Conservation (phyloP, 208 protist species). For the Spongospora subterranea region DNA sequence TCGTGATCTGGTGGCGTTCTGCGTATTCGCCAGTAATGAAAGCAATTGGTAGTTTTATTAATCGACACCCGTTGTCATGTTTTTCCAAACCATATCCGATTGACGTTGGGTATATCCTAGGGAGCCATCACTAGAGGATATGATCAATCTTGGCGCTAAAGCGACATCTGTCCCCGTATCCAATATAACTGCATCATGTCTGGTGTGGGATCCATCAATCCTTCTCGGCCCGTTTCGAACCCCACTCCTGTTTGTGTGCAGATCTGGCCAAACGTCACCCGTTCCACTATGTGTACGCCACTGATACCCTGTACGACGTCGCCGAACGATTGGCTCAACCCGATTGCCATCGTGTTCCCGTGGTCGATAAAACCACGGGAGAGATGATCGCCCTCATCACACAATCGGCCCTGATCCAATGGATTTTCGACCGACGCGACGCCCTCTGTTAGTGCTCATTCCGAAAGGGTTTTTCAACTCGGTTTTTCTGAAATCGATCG, state of each 20-base stretch:
- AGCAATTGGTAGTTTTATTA: neutral
- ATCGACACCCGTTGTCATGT: too few species aligned
- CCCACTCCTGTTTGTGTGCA: neutral
- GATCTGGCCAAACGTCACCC: slow-evolving; percentile 39
- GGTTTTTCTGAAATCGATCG: too few species aligned
- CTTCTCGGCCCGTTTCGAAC: neutral
- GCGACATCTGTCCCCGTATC: neutral
- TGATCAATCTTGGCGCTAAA: neutral
- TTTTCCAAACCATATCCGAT: neutral
- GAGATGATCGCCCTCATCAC: slow-evolving; percentile 50
- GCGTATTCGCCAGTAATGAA: slow-evolving; percentile 46
- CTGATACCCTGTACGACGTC: neutral
- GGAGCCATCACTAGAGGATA: neutral
- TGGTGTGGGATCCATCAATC: neutral
- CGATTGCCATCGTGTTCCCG: neutral
- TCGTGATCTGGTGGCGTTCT: slow-evolving; percentile 51
- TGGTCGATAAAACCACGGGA: neutral
- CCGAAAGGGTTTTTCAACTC: neutral
- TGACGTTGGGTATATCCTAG: neutral
- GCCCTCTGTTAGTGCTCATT: neutral
- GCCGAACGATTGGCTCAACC: neutral
- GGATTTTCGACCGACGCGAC: neutral
- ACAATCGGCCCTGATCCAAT: slow-evolving; percentile 6
- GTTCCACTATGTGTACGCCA: slow-evolving; percentile 21
- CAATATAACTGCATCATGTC: slow-evolving; percentile 15